Base-by-base conservation (phyloP, 305 asterid species). In the Withania somnifera region DNA sequence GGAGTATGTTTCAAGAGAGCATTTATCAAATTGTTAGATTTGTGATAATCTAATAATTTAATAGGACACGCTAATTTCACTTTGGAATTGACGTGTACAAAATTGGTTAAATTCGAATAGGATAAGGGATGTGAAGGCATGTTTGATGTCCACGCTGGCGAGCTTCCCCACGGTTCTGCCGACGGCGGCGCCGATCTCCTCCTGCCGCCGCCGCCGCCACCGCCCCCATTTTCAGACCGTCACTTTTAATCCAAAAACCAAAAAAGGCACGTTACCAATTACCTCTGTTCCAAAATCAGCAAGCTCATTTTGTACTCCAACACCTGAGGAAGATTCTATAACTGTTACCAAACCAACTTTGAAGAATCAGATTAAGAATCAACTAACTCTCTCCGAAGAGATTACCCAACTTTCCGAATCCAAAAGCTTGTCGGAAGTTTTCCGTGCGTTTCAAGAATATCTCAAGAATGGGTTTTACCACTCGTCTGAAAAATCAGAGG, bases 331-430 rank as follows among this genome's bases (percentile, higher is more conserved):
- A 45, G 42, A 17, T 1, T 38, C 73, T 58, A 13, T 28, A 56
- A 57, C 57, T 57, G n/a, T n/a, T n/a, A 5, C 11, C 10, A 61
- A 42, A 38, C 52, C 57, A 3, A 38, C 3, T 22, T 75, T 17
- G 57, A 51, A 75, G 61, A 50, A n/a, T n/a, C n/a, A 73, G 17
- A 4, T 47, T 10, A 47, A 26, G 79, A 47, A 17, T 1, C 56
- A 52, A 26, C 40, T 58, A 58, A 58, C 34, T 1, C 81, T 77
- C 4, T 47, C 68, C 42, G 40, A 76, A 79, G 67, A 86, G 52
- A 86, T 86, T 14, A 67, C 30, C 3, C 24, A 82, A 17, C 84
- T 86, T 2, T 84, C 82, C n/a, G 79, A 82, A 66, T 36, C 83
- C 14, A 66, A 36, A 73, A 19, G 38, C 73, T 84, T 77, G 24